A percentile compares a stretch with the other conserved stretches of the same genome.
Evolutionary conservation across 257 asterid genomes (phyloP).

Genomic region (Solanum bukasovii): DNA sequence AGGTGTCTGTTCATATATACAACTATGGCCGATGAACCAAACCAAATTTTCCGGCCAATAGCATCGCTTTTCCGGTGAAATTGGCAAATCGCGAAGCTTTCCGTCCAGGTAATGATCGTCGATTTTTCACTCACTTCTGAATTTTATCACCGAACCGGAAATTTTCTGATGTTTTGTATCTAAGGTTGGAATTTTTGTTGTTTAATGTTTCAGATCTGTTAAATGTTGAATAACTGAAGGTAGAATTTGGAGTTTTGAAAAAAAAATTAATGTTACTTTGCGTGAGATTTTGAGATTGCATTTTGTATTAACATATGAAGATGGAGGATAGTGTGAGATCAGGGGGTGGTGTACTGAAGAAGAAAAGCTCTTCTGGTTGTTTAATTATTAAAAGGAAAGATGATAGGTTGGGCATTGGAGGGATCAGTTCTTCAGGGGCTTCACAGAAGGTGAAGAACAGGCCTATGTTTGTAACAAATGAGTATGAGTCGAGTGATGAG

Average conservation of each 20-base stretch:
- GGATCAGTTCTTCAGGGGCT: slow-evolving; percentile 2
- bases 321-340: slow-evolving; percentile 74
- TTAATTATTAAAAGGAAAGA: slow-evolving; percentile 69
- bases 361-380: slow-evolving; percentile 86
- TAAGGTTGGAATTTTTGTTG: slow-evolving; percentile 3
- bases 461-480: slow-evolving; percentile 32
- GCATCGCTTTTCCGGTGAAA: slow-evolving; percentile 3
- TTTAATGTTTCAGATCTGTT: slow-evolving; percentile 54
- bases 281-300: slow-evolving; percentile 16
- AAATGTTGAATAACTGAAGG: slow-evolving; percentile 18
- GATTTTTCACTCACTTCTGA: neutral
- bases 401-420: slow-evolving; percentile 27
- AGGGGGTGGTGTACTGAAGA: slow-evolving; percentile 65
- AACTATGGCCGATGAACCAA: neutral
- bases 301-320: slow-evolving; percentile 13
- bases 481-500: slow-evolving; percentile 57
- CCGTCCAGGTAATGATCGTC: slow-evolving; percentile 23
- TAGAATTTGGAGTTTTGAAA: neutral
- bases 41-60: neutral
- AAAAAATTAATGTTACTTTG: slow-evolving; percentile 3
- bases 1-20: neutral
- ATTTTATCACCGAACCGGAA: neutral
- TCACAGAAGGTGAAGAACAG: slow-evolving; percentile 17
- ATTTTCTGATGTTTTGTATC: neutral
- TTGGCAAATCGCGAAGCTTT: slow-evolving; percentile 2